Conservation (phyloP, 805 yeast genomes). For the Metschnikowia reukaufii region DNA sequence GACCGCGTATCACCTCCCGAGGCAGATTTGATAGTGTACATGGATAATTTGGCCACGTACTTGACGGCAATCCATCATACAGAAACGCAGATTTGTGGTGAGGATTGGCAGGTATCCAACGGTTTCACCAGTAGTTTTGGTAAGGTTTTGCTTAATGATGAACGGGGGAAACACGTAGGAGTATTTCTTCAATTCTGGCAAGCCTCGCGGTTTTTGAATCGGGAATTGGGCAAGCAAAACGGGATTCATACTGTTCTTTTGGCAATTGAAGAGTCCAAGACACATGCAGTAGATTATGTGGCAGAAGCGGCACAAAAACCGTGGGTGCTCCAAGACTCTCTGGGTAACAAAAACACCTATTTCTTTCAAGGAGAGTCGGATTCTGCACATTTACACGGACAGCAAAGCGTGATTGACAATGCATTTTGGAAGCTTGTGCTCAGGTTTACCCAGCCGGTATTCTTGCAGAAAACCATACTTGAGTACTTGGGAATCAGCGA, state of each 20-base stretch:
- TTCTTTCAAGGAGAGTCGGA: constrained; percentile 21
- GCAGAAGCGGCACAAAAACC: constrained; percentile 19
- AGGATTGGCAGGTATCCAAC: constrained; percentile 22
- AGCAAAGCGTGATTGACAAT: constrained; percentile 5
- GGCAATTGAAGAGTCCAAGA: constrained; percentile 19
- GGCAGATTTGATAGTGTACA: constrained; percentile 31
- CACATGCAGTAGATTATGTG: constrained; percentile 23
- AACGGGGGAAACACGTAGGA: constrained; percentile 27
- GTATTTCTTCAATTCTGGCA: constrained; percentile 38
- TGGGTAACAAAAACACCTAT: constrained; percentile 16
- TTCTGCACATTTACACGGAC: constrained; percentile 3
- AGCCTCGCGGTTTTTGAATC: constrained; percentile 30
- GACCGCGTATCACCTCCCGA: constrained; percentile 35
- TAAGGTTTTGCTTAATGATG: constrained; percentile 28
- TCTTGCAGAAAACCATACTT: constrained; percentile 28
- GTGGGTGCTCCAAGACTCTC: constrained; percentile 23
- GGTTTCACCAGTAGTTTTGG: constrained; percentile 33
- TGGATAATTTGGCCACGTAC: constrained; percentile 32
- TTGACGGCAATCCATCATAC: constrained; percentile 26
- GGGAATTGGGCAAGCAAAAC: constrained; percentile 19
- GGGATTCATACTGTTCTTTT: constrained; percentile 24
- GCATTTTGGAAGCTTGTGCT: constrained; percentile 28
- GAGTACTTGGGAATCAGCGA: constrained; percentile 31
- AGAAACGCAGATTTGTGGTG: constrained; percentile 22
- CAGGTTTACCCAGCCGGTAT: constrained; percentile 27